Base-by-base conservation (phyloP, 495 filamentous ascomycete genomes). In the Xylaria nigripes region DNA sequence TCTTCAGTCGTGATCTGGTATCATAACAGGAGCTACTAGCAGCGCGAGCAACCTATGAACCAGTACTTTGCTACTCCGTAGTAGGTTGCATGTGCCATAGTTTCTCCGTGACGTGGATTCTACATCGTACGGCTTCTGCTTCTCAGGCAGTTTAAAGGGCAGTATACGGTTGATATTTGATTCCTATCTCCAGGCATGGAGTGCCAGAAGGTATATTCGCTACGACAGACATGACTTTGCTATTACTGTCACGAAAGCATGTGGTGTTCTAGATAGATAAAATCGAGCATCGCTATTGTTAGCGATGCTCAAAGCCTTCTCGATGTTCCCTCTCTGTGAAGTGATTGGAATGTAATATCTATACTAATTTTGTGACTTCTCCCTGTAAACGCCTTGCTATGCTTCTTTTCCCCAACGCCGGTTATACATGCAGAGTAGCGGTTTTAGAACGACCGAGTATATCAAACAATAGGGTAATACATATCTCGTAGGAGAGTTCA, bases 201-300 rank as follows among this genome's bases (percentile, higher is more conserved):
- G 27, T 29, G 27, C 4, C 27, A 29, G 4, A 29, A n/a, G n/a
- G n/a, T 29, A 9, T 29, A 29, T 29, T 29, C 9, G 27, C 27
- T 9, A 29, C 9, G 27, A 9, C 27, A 29, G 32, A 50, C 50
- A 54, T 42, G 41, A 51, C 48, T 1, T 45, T 34, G 36, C 30
- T 36, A 15, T 34, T 16, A 29, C 18, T 25, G 10, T 45, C 25
- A 44, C 43, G 16, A 45, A 24, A n/a, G n/a, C n/a, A n/a, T n/a
- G 50, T 42, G 49, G 41, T 38, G 45, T 56, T 22, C 44, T 61
- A 67, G 64, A 62, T 64, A 67, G 61, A 59, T 29, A 64, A 67
- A 40, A 38, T 29, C 46, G 64, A 60, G 59, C 51, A 52, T 62
- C 59, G 59, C 48, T 40, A 16, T 29, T 27, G 55, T 64, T 64